Evolutionary conservation across 495 filamentous ascomycete species (phyloP).

Genomic region (Hyaloscypha hepaticicola): DNA sequence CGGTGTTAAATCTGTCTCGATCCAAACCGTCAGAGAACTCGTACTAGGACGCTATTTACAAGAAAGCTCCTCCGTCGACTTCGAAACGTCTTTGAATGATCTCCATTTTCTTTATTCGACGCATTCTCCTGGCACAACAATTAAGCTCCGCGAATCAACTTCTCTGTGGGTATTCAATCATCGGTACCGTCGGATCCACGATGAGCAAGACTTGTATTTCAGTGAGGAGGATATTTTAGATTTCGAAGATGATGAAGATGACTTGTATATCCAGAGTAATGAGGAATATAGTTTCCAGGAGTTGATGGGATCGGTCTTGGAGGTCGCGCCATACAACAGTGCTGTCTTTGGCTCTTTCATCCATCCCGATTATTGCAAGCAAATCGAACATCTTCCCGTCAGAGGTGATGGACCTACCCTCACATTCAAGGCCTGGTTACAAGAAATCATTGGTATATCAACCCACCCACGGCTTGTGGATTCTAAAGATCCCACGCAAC

Average conservation of each 20-base stretch:
- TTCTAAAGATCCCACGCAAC: slow-evolving; percentile 9
- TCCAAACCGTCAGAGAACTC: not conserved
- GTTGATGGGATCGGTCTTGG: slow-evolving; percentile 8
- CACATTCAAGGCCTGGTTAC: slow-evolving; percentile 14
- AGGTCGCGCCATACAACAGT: no score
- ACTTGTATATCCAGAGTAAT: slow-evolving; percentile 17
- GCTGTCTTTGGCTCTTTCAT: slow-evolving; percentile 14
- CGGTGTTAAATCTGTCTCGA: not conserved
- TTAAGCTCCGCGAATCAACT: no score
- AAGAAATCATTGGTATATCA: slow-evolving; percentile 7
- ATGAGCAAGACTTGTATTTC: not conserved
- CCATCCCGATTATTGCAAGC: slow-evolving; percentile 8
- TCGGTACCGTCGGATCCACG: not conserved
- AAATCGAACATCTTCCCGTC: no score
- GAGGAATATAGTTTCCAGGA: slow-evolving; percentile 11
- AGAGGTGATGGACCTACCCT: no score
- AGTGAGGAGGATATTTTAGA: no score
- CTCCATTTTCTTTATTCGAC: slow-evolving; percentile 18
- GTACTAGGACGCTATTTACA: not conserved
- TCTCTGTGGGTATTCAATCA: not conserved
- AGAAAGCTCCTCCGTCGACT: not conserved
- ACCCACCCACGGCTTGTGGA: slow-evolving; percentile 16
- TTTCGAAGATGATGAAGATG: no score
- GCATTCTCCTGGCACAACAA: no score
- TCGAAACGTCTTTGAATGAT: slow-evolving; percentile 10